Evolutionary conservation across 768 basidiomycete species (phyloP).

Genomic region (Amanita muscaria): DNA sequence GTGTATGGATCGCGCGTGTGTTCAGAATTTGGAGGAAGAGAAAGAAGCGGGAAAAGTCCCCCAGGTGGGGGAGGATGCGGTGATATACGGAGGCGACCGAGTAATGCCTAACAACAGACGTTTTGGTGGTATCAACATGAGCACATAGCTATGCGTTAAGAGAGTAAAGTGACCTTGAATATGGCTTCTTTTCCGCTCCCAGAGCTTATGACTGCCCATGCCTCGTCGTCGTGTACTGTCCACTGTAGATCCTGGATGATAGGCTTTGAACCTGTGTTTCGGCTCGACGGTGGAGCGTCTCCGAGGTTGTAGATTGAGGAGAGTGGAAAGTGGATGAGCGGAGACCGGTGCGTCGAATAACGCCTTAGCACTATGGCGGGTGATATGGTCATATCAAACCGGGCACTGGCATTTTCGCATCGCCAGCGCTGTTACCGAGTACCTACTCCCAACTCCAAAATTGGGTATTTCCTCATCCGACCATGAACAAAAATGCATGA

Average conservation of each 20-base stretch:
- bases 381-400: no score
- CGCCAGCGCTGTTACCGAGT: no score
- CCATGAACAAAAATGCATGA: no score
- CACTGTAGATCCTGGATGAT: constrained; percentile 24
- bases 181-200: constrained; percentile 52
- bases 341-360: no score
- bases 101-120: constrained; percentile 41
- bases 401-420: no score
- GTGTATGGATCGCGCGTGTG: constrained; percentile 40
- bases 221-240: constrained; percentile 52
- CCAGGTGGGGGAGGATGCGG: constrained; percentile 51
- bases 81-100: constrained; percentile 62
- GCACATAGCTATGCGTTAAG: not conserved
- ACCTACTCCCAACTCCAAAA: no score
- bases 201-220: constrained; percentile 70
- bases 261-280: not conserved
- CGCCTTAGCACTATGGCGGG: no score
- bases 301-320: no score
- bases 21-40: constrained; percentile 12
- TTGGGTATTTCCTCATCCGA: no score
- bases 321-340: no score
- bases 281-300: no score
- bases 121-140: not conserved
- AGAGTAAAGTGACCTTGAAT: constrained; percentile 45
- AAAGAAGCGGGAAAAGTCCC: constrained; percentile 46